Evolutionary conservation across 1,284 basidiomycete genomes (phyloP), one percentile per base, ranked within the genome.

Genomic region (Boletus semigastroideus): DNA sequence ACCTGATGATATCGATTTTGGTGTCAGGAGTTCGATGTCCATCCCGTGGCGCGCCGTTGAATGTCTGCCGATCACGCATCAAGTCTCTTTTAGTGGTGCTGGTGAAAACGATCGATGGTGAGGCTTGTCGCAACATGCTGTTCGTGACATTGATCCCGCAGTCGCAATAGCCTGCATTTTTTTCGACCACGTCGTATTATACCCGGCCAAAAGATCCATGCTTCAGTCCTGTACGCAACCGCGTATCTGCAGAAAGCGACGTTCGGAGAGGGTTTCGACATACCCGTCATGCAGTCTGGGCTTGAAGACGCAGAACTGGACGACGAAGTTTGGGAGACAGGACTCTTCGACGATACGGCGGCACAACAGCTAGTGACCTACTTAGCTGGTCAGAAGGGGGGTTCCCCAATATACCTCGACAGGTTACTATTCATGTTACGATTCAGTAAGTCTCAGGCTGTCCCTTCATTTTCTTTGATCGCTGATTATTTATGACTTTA

Each of bases 201-300:
- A 44, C 64, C 64, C 1, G 64, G 66, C 14, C 64, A 70, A 46
- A 66, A 60, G 37, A 38, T 69, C 2, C 65, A 66, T 14, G 68
- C 62, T 16, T 70, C 65, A 0, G 42, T 66, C 39, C 31, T 70
- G 14, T 69, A 56, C 48, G 55, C 56, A 8, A 60, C 63, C 4
- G 37, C 48, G 2, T 70, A 66, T 38, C 48, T 45, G 25, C 65
- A 65, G 13, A 42, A 12, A 9, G 67, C 67, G 5, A 56, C 52
- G 2, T 25, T 65, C 1, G 66, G 63, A 41, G 52, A 62, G 13
- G 65, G 60, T 17, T 66, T 64, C 13, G 52, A 64, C 5, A 64
- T 67, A 36, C 53, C 63, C 0, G 30, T 55, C 20, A 17, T 52
- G 9, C 54, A 55, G 11, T 10, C 20, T 5, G 25, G 25, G 7